phyloP scores from a whole-genome alignment of 495 filamentous ascomycete genomes.

The Aspergillus sparsus region DNA sequence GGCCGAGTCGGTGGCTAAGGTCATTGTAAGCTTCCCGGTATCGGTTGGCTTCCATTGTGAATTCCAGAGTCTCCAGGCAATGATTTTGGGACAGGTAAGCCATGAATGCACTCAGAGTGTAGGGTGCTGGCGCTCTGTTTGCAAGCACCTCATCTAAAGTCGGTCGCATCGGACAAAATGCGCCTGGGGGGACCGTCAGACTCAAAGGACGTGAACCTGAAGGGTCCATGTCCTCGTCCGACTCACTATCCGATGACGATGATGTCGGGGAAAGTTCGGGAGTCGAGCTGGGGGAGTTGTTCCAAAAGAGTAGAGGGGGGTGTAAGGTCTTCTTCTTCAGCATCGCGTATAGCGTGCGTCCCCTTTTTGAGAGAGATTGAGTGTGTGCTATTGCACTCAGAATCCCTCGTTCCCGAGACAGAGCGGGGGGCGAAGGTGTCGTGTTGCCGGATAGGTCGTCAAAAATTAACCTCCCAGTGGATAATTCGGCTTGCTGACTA shows the following conservation, averaged over 20 bases:
- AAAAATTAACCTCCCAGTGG: constrained; percentile 1
- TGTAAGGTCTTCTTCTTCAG: constrained; percentile 49
- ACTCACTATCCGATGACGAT: constrained; percentile 50
- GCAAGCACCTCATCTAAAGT: constrained; percentile 85
- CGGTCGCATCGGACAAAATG: constrained; percentile 73
- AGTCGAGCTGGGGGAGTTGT: constrained; percentile 42
- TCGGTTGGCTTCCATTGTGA: constrained; percentile 92
- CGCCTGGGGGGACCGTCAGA: constrained; percentile 60
- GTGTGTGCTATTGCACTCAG: constrained; percentile 20
- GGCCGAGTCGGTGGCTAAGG: constrained; percentile 47
- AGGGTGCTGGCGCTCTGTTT: constrained; percentile 84
- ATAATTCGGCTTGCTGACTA: constrained; percentile 2
- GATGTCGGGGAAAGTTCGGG: constrained; percentile 49
- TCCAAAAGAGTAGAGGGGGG: constrained; percentile 47
- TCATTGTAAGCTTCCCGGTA: constrained; percentile 75
- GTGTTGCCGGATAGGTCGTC: neutral
- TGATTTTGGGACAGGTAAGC: constrained; percentile 97
- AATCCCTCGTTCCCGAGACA: constrained; percentile 15
- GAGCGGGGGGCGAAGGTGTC: neutral
- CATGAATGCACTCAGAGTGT: constrained; percentile 92
- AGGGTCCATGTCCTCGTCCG: constrained; percentile 57
- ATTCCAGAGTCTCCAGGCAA: constrained; percentile 95
- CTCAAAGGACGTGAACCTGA: constrained; percentile 61
- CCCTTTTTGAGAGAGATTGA: constrained; percentile 25
- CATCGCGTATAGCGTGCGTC: constrained; percentile 48